Conservation (phyloP, 139 green algal genomes). For the Micractinium conductrix region DNA sequence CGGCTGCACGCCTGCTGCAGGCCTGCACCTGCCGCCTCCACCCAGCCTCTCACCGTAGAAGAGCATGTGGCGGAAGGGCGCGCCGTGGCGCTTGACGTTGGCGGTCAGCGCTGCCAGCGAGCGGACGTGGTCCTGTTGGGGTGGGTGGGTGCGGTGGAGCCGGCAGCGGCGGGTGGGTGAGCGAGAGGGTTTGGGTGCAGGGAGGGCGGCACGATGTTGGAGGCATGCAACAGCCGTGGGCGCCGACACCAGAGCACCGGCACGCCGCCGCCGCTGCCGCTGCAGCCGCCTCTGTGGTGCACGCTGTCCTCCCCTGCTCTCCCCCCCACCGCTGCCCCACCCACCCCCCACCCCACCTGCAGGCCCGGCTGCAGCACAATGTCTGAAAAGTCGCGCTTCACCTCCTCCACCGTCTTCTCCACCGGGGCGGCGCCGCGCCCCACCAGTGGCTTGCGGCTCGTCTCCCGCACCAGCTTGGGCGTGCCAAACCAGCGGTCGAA, state of each 20-base stretch:
- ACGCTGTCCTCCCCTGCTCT: no score
- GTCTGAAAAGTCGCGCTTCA: conserved; percentile 85
- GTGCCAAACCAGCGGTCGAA: conserved; percentile 89
- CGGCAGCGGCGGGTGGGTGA: not conserved
- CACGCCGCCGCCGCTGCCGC: no score
- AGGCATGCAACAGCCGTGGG: no score
- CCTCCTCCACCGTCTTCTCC: conserved; percentile 56
- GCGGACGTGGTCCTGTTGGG: conserved; percentile 82
- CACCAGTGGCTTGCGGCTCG: conserved; percentile 55
- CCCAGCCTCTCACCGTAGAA: conserved; percentile 73
- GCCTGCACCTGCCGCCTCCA: not conserved
- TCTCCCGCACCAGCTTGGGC: conserved; percentile 82
- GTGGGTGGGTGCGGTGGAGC: not conserved
- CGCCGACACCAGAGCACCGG: no score
- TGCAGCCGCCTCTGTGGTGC: no score
- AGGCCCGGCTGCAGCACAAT: conserved; percentile 87
- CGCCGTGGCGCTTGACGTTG: conserved; percentile 93
- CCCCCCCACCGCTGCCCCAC: not conserved
- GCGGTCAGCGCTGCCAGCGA: conserved; percentile 85
- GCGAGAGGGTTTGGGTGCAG: not conserved
- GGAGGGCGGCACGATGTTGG: not conserved
- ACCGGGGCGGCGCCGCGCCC: conserved; percentile 30
- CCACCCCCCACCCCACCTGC: conserved; percentile 17
- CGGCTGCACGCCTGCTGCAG: not conserved
- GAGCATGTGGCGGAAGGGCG: conserved; percentile 97